These are phyloP conservation scores for Monilinia fructigena DNA, from an alignment of 2,329 filamentous ascomycete genomes.

Conservation along the genomic window DNA sequence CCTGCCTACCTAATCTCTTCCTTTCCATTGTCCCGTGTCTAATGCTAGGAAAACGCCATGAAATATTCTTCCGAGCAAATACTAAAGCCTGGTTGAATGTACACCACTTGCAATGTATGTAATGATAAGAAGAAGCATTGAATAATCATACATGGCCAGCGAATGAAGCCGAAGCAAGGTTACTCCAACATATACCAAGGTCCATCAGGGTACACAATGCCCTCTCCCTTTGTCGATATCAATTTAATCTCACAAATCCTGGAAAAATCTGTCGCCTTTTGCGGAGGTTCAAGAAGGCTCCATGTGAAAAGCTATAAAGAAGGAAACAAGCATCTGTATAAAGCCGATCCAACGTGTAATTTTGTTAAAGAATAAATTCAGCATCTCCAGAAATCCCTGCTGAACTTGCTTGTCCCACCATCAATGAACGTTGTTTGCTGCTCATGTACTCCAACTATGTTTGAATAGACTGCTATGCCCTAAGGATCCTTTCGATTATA, in stretches of 20 bases:
- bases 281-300: background rate
- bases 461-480: background rate
- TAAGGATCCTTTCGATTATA: background rate
- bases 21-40: background rate
- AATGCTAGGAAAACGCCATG: constrained; percentile 1
- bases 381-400: background rate
- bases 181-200: background rate
- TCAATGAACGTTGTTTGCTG: background rate
- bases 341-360: background rate
- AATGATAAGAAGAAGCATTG: background rate
- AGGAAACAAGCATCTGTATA: background rate
- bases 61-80: background rate
- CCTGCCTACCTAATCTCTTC: too few relatives aligned
- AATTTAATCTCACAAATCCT: constrained; percentile 1
- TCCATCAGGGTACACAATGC: background rate
- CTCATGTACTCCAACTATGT: background rate
- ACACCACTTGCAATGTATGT: background rate
- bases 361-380: background rate
- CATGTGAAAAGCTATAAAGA: background rate
- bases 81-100: background rate
- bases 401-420: background rate
- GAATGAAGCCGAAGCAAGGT: constrained; percentile 18
- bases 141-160: constrained; percentile 4
- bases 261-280: background rate
- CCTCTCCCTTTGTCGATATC: background rate